phyloP scores from a whole-genome alignment of 1,139 yeast genomes.

The Pneumocystis sp. region DNA sequence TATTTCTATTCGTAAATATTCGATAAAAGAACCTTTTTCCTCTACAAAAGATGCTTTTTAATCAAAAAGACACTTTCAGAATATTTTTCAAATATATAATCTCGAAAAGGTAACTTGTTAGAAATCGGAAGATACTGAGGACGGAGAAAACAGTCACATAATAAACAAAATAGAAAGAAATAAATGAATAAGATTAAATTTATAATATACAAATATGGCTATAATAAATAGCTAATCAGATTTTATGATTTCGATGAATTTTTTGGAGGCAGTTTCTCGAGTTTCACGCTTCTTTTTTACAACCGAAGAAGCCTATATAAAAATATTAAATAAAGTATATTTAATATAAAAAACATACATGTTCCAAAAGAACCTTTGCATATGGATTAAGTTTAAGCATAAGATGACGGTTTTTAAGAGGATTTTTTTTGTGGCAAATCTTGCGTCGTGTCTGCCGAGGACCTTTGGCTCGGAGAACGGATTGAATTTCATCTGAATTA shows the following conservation, averaged over 20 bases:
- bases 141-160: background rate
- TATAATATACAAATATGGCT: background rate
- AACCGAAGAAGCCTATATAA: background rate
- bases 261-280: background rate
- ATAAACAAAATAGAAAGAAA: background rate
- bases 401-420: slow-evolving; percentile 99
- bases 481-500: slow-evolving; percentile 98
- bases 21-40: background rate
- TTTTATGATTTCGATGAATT: background rate
- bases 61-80: too few relatives aligned
- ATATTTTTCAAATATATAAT: too few relatives aligned
- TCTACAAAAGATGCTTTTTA: background rate
- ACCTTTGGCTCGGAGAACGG: slow-evolving; percentile 94
- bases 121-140: background rate
- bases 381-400: slow-evolving; percentile 98
- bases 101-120: background rate
- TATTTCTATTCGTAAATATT: too few relatives aligned
- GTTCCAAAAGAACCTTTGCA: slow-evolving; percentile 54
- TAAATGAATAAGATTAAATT: background rate
- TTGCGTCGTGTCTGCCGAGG: slow-evolving; percentile 86
- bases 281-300: background rate
- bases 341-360: background rate
- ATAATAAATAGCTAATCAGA: background rate
- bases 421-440: slow-evolving; percentile 98
- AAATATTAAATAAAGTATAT: background rate